Percentiles rank a stretch among this genome's conserved stretches.
These are phyloP conservation scores for Schrenkiella parvula DNA, from an alignment of 345 rosid genomes.

Conservation along the genomic window DNA sequence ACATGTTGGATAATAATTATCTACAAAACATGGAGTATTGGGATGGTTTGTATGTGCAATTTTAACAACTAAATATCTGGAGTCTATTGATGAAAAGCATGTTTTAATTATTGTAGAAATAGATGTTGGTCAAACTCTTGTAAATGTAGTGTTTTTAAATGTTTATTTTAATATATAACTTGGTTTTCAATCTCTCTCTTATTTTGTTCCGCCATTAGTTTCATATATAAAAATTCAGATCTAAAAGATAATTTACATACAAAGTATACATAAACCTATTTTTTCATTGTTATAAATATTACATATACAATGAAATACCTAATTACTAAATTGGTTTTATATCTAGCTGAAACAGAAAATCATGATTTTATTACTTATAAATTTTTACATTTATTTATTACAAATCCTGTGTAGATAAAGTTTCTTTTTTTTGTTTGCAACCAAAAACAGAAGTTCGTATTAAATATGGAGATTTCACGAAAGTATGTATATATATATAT, in stretches of 20 bases:
- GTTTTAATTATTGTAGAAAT: constrained; percentile 7
- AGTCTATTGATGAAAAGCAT: background rate
- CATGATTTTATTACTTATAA: background rate
- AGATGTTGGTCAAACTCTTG: background rate
- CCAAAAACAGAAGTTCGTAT: background rate
- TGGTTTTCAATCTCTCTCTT: background rate
- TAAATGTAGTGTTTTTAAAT: constrained; percentile 16
- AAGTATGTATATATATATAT: background rate
- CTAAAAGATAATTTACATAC: background rate
- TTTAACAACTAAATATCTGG: background rate
- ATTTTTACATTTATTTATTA: background rate
- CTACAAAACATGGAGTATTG: constrained; percentile 49
- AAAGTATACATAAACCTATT: background rate
- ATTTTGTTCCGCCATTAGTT: background rate
- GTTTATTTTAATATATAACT: background rate
- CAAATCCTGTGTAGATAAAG: background rate
- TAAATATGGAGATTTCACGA: background rate
- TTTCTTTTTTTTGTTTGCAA: background rate
- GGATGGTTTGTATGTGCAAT: constrained; percentile 39
- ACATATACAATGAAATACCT: background rate
- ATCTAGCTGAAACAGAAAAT: background rate
- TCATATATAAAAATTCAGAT: background rate
- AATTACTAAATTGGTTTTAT: background rate
- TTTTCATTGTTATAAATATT: background rate
- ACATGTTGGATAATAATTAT: constrained; percentile 37